Percentiles rank a stretch among this genome's conserved stretches.
These are phyloP conservation scores for Isoetes taiwanensis DNA, from an alignment of 75 land plant genomes.

Conservation along the genomic window DNA sequence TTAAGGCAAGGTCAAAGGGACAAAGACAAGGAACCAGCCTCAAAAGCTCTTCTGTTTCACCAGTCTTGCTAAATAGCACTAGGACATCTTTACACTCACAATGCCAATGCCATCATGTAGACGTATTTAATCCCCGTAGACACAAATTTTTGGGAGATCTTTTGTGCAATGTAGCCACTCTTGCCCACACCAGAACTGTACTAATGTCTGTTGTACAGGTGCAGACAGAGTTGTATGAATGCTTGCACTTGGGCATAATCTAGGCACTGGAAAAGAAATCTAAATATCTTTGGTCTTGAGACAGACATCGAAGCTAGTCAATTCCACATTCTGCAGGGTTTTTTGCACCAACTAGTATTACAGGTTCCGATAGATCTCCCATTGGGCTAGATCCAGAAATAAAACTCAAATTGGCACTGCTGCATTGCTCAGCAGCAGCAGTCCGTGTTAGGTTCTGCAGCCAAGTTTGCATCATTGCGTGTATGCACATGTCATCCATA, in stretches of 20 bases:
- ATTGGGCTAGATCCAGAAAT: no score
- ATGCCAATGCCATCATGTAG: not conserved
- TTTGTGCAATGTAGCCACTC: conserved; percentile 8
- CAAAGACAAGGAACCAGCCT: conserved; percentile 2
- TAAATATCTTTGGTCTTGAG: no score
- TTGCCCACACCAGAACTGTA: conserved; percentile 1
- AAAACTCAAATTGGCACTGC: no score
- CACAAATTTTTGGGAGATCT: conserved; percentile 4
- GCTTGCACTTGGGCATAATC: not conserved
- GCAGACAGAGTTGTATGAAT: not conserved
- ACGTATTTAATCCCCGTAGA: conserved; percentile 2
- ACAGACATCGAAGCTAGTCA: no score
- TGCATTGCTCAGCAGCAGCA: no score
- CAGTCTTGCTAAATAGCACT: conserved; percentile 2
- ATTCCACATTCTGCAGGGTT: no score
- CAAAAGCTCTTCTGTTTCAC: not conserved
- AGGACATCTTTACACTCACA: not conserved
- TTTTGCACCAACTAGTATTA: no score
- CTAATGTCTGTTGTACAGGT: not conserved
- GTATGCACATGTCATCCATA: no score
- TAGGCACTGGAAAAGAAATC: not conserved
- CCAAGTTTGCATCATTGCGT: no score
- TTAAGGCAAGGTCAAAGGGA: not conserved
- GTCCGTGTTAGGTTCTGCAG: no score
- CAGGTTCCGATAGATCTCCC: no score